Evolutionary conservation across 805 yeast genomes (phyloP), one percentile per base, ranked within the genome.

Genomic region (Kuraishia piskuri): DNA sequence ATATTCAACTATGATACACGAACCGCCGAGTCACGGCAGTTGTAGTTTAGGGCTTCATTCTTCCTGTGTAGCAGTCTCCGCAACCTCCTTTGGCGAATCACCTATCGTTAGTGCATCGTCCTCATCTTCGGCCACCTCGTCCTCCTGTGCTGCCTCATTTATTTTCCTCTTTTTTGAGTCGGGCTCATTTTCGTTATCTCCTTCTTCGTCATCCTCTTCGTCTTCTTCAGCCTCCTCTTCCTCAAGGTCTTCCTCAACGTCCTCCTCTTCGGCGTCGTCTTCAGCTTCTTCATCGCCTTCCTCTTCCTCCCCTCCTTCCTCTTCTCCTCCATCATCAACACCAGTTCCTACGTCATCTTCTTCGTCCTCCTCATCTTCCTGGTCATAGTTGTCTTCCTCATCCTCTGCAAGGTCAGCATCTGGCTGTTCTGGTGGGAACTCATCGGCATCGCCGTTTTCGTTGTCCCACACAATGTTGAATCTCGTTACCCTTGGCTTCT

Each of bases 401-500:
- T 76, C 84, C 23, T 78, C 78, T 19, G 19, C 54, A 10, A 36
- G 40, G 49, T 77, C 84, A 1, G 76, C 84, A 46, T 80, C 88
- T 6, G 77, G 81, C 60, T 85, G 89, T 58, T 86, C 90, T 2
- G 94, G 94, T 12, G 92, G 95, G 60, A 79, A 86, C 52, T 83
- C 83, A 52, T 87, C 90, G 4, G 74, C 74, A 55, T 72, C 79
- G 36, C 74, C 80, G 22, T 60, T 66, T 59, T 70, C 74, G 56
- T 86, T 88, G 66, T 90, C 96, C 99, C 99, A 94, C 2, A 90
- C 95, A 53, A 94, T 94, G 67, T 94, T 94, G 71, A 94, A 94
- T 58, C 97, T 76, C 6, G 99, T 94, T 46, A 94, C 99, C 60
- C 98, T 78, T 47, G 99, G 99, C 72, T 94, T 94, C 66, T 94